Base-by-base conservation (phyloP, 2,329 filamentous ascomycete genomes). In the Pseudocercospora fijiensis region DNA sequence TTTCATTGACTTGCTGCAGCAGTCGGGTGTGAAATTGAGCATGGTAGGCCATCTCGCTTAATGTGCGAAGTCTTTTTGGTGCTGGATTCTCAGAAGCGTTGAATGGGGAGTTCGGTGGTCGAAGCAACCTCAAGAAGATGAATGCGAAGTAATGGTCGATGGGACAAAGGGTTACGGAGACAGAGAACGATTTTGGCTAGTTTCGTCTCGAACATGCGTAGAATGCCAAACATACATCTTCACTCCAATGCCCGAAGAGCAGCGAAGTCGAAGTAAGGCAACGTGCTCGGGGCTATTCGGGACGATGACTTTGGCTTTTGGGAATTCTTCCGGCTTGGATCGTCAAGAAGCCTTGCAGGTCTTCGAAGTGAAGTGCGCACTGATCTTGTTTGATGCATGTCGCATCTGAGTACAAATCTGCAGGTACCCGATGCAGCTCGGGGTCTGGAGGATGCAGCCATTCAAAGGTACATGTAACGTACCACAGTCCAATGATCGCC, bases 11-110 rank as follows among this genome's bases (percentile, higher is more conserved):
- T 33, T 67, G 66, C 16, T 55, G 60, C 18, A 66, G 60, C n/a
- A 70, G 43, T 24, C 62, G 45, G 20, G 59, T 64, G 26, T 62
- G 51, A 57, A 68, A 70, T 11, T 66, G 63, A 33, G 66, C 66
- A 16, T 58, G 51, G 37, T 64, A 65, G 8, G 68, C 61, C 68
- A 70, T 70, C 16, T 11, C 24, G 20, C 9, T 3, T 7, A n/a
- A 47, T 47, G 43, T 47, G 9, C n/a, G 43, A 13, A 13, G 10
- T 10, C 30, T 33, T 11, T 10, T 11, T 3, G 11, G 10, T 33
- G 30, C n/a, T 33, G 30, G 30, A 1, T 11, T 33, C 10, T 33
- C 30, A 33, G 30, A 18, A 41, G 37, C 37, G 16, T n/a, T 7
- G 24, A 20, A 11, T 30, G 13, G 22, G 2, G 51, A 55, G 13